Evolutionary conservation across 768 basidiomycete genomes (phyloP).

Genomic region (Udeniomyces megalosporus): DNA sequence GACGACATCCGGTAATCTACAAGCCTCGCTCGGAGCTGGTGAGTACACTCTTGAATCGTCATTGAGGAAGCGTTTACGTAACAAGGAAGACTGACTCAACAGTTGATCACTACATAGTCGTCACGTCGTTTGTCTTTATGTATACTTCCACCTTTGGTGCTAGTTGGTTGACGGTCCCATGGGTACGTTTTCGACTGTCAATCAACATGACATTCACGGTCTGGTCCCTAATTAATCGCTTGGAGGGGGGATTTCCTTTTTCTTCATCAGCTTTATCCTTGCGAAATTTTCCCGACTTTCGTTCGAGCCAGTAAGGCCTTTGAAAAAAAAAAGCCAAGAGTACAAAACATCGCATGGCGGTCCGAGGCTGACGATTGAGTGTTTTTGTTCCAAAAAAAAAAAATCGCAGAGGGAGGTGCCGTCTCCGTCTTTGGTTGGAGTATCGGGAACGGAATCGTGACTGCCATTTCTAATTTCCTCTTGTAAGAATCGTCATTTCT

Average conservation of each 20-base stretch:
- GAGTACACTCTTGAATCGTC: background rate
- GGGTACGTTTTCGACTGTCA: background rate
- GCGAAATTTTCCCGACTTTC: constrained; percentile 19
- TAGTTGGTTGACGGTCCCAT: constrained; percentile 21
- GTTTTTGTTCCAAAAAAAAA: too few species aligned
- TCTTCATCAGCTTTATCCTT: constrained; percentile 12
- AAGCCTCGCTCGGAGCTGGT: background rate
- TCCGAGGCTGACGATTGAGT: too few species aligned
- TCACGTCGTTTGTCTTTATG: constrained; percentile 15
- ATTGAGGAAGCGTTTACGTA: background rate
- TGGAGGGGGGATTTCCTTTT: too few species aligned
- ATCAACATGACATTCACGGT: too few species aligned
- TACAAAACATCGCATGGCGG: too few species aligned
- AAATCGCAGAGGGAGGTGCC: constrained; percentile 18
- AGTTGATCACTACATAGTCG: too few species aligned
- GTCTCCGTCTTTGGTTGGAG: constrained; percentile 15
- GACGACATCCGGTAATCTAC: background rate
- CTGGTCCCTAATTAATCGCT: too few species aligned
- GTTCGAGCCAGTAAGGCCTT: too few species aligned
- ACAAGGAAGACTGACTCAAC: background rate
- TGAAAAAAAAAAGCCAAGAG: too few species aligned
- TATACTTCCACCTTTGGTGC: constrained; percentile 20
- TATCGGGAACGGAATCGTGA: constrained; percentile 19
- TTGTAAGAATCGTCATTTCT: too few species aligned
- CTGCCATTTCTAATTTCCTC: constrained; percentile 19